Base-by-base conservation (phyloP, 768 basidiomycete genomes). In the Tubosaeta sp. region DNA sequence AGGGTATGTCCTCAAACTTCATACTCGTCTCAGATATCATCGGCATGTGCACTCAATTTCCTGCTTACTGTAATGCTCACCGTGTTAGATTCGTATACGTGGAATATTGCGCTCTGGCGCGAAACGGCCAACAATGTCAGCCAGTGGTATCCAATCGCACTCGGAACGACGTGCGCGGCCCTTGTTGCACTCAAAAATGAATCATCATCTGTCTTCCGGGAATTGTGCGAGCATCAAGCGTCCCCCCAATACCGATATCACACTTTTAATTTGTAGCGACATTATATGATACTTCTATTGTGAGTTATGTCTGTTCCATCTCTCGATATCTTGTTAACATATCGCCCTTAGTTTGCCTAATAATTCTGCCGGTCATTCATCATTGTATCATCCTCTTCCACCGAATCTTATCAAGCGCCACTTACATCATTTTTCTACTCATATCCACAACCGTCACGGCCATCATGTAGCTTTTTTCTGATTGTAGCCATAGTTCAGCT, bases 401-500 rank as follows among this genome's bases (percentile, higher is more conserved):
- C n/a, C n/a, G n/a, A n/a, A 46, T 44, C 6, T 48, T 48, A 46
- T 34, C 19, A 16, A 29, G 35, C 11, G 17, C 37, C n/a, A 38
- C 26, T 14, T 29, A n/a, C n/a, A n/a, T n/a, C n/a, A n/a, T n/a
- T n/a, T 22, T 9, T 34, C 32, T n/a, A 34, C 48, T 47, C 17
- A 52, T 49, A 7, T 6, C 19, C 19, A 35, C 26, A 11, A 14
- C n/a, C 13, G 5, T 14, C n/a, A 38, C 13, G 11, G 35, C 37
- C 25, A 52, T 41, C 34, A n/a, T 53, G 52, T 45, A 53, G 39
- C 46, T 8, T 10, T n/a, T 39, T 42, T 31, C 32, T 41, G 33
- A 57, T 31, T 66, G 62, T 66, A 66, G 59, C 53, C 13, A 51
- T 61, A 65, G 51, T 12, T 45, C 33, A 3, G 31, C 12, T 16